phyloP scores from a whole-genome alignment of 495 filamentous ascomycete genomes.

The Lophium mytilinum region DNA sequence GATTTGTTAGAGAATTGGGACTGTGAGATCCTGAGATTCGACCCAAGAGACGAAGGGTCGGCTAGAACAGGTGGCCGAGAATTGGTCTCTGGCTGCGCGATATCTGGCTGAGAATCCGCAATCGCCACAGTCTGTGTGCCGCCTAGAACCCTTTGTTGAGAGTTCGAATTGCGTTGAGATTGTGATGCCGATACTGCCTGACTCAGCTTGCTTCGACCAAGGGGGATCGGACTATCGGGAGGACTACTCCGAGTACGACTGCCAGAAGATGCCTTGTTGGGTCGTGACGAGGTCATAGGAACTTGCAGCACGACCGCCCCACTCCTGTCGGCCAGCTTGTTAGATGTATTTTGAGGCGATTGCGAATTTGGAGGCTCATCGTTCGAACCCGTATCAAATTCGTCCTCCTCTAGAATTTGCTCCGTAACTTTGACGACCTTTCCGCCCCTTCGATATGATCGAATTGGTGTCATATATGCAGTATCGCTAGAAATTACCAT shows the following conservation, averaged over 20 bases:
- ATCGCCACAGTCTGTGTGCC: constrained; percentile 27
- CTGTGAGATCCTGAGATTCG: constrained; percentile 22
- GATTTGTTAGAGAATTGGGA: constrained; percentile 1
- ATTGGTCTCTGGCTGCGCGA: background rate
- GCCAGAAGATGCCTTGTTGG: constrained; percentile 8
- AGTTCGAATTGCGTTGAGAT: background rate
- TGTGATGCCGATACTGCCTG: background rate
- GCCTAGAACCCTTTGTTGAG: background rate
- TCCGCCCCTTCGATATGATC: background rate
- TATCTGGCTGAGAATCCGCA: constrained; percentile 31
- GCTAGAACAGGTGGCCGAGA: constrained; percentile 2
- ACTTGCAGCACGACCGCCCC: constrained; percentile 8
- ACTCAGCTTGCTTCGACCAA: background rate
- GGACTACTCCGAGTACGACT: constrained; percentile 3
- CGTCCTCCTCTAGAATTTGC: constrained; percentile 2
- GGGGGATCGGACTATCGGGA: constrained; percentile 1
- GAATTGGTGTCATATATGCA: constrained; percentile 4
- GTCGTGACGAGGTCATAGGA: constrained; percentile 22
- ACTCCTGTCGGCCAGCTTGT: too few species aligned
- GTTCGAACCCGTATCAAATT: background rate
- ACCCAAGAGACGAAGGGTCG: constrained; percentile 16
- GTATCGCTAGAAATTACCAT: constrained; percentile 2
- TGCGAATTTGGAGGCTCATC: background rate
- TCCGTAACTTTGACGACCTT: background rate
- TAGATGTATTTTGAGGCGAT: background rate